These are phyloP conservation scores for Suillus paluster DNA, from an alignment of 768 basidiomycete genomes.

Conservation along the genomic window DNA sequence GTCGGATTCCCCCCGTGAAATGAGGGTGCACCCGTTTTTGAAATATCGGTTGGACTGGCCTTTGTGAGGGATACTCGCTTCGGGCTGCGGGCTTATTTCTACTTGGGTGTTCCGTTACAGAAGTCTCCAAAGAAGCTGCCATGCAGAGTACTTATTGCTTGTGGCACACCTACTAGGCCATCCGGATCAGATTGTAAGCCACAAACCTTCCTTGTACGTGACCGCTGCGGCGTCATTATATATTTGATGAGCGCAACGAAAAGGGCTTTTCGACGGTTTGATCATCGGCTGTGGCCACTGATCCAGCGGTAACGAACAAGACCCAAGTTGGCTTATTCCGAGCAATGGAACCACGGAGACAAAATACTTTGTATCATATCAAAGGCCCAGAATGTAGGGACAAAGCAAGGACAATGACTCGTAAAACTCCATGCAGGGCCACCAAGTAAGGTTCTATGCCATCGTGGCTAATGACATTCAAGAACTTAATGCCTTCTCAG, in stretches of 20 bases:
- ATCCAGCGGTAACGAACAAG: conserved; percentile 6
- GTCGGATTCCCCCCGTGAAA: conserved; percentile 1
- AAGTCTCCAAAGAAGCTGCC: not conserved
- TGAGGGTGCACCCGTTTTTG: conserved; percentile 6
- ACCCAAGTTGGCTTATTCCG: not conserved
- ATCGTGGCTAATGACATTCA: not conserved
- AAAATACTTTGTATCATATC: conserved; percentile 1
- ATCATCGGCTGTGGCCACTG: conserved; percentile 7
- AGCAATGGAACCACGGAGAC: not conserved
- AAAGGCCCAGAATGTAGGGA: conserved; percentile 1
- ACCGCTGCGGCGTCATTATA: not conserved
- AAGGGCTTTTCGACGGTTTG: not conserved
- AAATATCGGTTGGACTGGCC: conserved; percentile 2
- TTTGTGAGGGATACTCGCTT: not conserved
- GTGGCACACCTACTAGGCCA: not conserved
- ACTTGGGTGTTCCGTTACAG: not conserved
- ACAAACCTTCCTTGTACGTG: not conserved
- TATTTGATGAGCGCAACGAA: conserved; percentile 5
- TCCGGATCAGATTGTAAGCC: not conserved
- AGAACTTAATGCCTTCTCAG: not conserved
- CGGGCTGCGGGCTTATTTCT: not conserved
- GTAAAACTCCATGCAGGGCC: not conserved
- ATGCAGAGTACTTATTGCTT: not conserved
- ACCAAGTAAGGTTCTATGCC: not conserved
- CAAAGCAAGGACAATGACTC: not conserved